phyloP scores from a whole-genome alignment of 768 basidiomycete genomes.

The Phallus indusiatus region DNA sequence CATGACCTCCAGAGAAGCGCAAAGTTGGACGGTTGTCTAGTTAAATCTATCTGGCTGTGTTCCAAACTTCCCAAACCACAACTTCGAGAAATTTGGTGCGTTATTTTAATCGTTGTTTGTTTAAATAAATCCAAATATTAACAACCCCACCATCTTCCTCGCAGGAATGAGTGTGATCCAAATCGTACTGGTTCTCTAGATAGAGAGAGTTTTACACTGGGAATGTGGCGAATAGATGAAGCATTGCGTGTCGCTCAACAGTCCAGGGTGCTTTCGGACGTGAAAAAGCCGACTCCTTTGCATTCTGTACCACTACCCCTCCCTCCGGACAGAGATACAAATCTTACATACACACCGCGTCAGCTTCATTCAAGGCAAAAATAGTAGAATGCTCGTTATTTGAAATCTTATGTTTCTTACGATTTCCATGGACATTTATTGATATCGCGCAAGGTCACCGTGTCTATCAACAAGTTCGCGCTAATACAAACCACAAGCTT shows the following conservation, averaged over 20 bases:
- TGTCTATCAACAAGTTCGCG: too few relatives aligned
- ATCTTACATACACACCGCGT: too few relatives aligned
- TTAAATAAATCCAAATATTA: neutral
- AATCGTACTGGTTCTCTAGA: conserved; percentile 46
- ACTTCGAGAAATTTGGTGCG: conserved; percentile 60
- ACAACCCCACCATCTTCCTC: neutral
- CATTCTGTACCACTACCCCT: too few relatives aligned
- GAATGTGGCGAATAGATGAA: conserved; percentile 85
- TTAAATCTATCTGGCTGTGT: conserved; percentile 53
- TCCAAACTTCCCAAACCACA: conserved; percentile 45
- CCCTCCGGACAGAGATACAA: too few relatives aligned
- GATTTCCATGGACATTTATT: too few relatives aligned
- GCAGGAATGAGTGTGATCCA: conserved; percentile 65
- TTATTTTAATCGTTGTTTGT: conserved; percentile 2
- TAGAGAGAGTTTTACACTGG: conserved; percentile 57
- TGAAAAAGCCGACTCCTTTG: too few relatives aligned
- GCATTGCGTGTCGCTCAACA: conserved; percentile 58
- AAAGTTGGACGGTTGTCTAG: conserved; percentile 43
- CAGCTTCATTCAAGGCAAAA: neutral
- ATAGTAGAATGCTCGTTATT: too few relatives aligned
- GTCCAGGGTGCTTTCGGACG: neutral
- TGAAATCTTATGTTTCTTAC: too few relatives aligned
- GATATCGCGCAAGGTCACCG: too few relatives aligned
- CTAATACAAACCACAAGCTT: too few relatives aligned
- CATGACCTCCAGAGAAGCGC: conserved; percentile 35